Evolutionary conservation across 192 early-diverging fungal genomes (phyloP).

Genomic region (Podila horticola): DNA sequence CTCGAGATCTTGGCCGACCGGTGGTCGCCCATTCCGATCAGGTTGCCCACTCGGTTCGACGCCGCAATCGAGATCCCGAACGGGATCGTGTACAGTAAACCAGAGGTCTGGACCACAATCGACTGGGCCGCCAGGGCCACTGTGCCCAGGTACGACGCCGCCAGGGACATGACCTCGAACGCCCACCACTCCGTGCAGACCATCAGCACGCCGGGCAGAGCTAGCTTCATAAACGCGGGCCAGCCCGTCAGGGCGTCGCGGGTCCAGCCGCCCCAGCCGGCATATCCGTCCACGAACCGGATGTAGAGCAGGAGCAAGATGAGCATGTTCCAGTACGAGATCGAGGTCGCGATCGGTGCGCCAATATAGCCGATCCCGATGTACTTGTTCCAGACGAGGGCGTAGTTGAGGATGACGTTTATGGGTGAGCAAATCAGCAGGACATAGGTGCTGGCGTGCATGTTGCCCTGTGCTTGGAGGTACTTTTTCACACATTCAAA

Average conservation of each 20-base stretch:
- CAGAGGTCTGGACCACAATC: constrained; percentile 78
- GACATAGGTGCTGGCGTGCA: constrained; percentile 85
- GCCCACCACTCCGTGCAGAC: constrained; percentile 83
- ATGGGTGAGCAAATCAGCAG: constrained; percentile 75
- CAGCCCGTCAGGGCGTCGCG: constrained; percentile 70
- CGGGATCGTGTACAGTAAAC: constrained; percentile 79
- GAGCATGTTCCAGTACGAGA: constrained; percentile 82
- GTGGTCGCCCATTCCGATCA: constrained; percentile 68
- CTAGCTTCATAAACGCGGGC: constrained; percentile 73
- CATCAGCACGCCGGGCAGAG: constrained; percentile 83
- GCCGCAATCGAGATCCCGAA: constrained; percentile 84
- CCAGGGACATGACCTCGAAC: constrained; percentile 78
- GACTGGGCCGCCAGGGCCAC: constrained; percentile 85
- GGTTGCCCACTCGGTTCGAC: constrained; percentile 83
- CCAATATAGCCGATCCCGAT: constrained; percentile 83
- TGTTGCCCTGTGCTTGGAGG: constrained; percentile 87
- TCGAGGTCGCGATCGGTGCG: constrained; percentile 81
- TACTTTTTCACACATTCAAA: constrained; percentile 90
- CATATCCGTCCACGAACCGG: constrained; percentile 66
- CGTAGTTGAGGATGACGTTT: constrained; percentile 80
- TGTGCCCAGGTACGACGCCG: constrained; percentile 82
- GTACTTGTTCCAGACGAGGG: constrained; percentile 80
- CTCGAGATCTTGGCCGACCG: constrained; percentile 62
- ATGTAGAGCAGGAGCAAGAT: constrained; percentile 73
- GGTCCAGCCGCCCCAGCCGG: constrained; percentile 92